phyloP scores from a whole-genome alignment of 257 asterid genomes.

The Dorcoceras hygrometricum region DNA sequence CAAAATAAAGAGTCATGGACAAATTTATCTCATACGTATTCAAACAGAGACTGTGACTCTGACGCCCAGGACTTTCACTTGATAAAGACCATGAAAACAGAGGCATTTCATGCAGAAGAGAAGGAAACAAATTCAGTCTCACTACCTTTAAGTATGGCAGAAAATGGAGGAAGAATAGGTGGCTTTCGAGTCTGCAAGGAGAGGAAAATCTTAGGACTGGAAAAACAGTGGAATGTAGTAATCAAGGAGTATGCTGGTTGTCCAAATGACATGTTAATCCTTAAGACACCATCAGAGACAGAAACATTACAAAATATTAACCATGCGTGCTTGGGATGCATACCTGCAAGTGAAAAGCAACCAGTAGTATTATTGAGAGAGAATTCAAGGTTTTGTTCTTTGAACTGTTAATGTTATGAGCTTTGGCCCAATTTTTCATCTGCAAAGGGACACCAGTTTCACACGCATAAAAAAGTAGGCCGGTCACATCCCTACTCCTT shows the following conservation, averaged over 20 bases:
- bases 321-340: slow-evolving; percentile 8
- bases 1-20: background rate
- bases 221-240: slow-evolving; percentile 7
- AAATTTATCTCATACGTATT: background rate
- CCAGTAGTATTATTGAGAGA: slow-evolving; percentile 75
- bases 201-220: slow-evolving; percentile 1
- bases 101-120: background rate
- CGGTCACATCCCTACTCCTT: slow-evolving; percentile 4
- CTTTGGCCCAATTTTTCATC: slow-evolving; percentile 94
- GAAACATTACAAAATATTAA: background rate
- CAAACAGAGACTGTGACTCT: background rate
- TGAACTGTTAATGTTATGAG: slow-evolving; percentile 77
- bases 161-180: slow-evolving; percentile 85
- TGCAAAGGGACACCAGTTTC: slow-evolving; percentile 36
- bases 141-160: slow-evolving; percentile 67
- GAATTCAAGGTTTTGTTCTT: slow-evolving; percentile 83
- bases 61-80: too few relatives aligned
- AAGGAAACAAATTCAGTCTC: slow-evolving; percentile 7
- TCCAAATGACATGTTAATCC: background rate
- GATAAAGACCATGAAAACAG: background rate
- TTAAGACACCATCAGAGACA: background rate
- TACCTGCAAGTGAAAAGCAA: slow-evolving; percentile 95
- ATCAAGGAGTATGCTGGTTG: slow-evolving; percentile 15
- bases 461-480: slow-evolving; percentile 3
- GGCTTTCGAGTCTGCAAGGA: slow-evolving; percentile 74